Evolutionary conservation across 225 moss, liverwort and hornwort genomes (phyloP).

Genomic region (Pleurozium schreberi): DNA sequence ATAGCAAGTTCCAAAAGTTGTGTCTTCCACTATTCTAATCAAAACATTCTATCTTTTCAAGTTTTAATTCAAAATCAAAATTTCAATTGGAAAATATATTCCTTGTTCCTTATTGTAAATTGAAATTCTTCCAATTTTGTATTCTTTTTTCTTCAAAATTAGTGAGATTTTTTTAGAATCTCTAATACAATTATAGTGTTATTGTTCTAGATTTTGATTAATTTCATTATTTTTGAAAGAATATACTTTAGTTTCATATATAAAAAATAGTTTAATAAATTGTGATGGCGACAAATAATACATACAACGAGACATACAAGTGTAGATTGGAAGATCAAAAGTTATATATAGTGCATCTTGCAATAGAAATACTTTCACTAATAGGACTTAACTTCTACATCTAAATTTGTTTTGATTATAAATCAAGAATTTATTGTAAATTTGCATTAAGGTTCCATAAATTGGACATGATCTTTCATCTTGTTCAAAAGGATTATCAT

Average conservation of each 20-base stretch:
- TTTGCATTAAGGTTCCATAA: neutral
- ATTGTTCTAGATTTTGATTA: neutral
- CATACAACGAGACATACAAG: neutral
- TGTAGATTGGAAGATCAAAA: neutral
- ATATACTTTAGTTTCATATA: too few species aligned
- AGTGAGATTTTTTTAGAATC: neutral
- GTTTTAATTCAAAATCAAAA: too few species aligned
- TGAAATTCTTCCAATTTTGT: too few species aligned
- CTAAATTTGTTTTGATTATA: neutral
- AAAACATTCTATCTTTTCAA: too few species aligned
- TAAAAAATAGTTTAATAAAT: neutral
- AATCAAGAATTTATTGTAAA: neutral
- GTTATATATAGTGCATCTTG: accelerated
- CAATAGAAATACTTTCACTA: neutral
- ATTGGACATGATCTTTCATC: neutral
- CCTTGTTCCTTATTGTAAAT: neutral
- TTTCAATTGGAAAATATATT: neutral
- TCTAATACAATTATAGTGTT: neutral
- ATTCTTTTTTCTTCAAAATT: too few species aligned
- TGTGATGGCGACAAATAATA: neutral
- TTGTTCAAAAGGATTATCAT: neutral
- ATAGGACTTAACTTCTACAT: neutral
- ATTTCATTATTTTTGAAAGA: neutral
- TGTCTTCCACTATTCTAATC: neutral
- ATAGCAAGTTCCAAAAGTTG: neutral